Percentiles rank a stretch among this genome's conserved stretches.
These are phyloP conservation scores for Pichia kluyveri DNA, from an alignment of 805 yeast species.

Conservation along the genomic window DNA sequence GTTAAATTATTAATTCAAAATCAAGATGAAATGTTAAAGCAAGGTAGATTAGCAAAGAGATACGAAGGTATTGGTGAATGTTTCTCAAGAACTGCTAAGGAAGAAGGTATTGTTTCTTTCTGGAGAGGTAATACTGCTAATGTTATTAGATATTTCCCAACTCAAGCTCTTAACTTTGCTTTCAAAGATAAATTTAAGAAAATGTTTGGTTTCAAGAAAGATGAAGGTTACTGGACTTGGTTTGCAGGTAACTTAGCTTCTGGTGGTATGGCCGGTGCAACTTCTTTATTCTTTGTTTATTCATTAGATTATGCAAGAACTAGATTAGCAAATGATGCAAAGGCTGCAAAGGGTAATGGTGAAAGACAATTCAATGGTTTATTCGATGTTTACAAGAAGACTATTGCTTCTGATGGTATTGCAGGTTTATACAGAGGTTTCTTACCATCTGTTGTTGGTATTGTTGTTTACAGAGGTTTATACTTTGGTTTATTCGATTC, in stretches of 20 bases:
- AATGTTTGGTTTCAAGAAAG: slow-evolving; percentile 95
- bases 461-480: slow-evolving; percentile 97
- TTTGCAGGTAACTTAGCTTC: slow-evolving; percentile 97
- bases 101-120: slow-evolving; percentile 88
- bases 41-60: slow-evolving; percentile 82
- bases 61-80: slow-evolving; percentile 90
- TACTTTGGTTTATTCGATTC: slow-evolving; percentile 98
- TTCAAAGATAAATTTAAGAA: slow-evolving; percentile 96
- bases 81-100: slow-evolving; percentile 89
- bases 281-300: slow-evolving; percentile 87
- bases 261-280: slow-evolving; percentile 98
- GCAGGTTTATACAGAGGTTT: slow-evolving; percentile 99
- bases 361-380: slow-evolving; percentile 96
- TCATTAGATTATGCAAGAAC: slow-evolving; percentile 98
- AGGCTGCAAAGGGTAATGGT: slow-evolving; percentile 66
- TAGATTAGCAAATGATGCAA: slow-evolving; percentile 97
- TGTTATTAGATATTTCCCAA: slow-evolving; percentile 98
- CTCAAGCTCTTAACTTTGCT: slow-evolving; percentile 97
- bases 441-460: slow-evolving; percentile 97
- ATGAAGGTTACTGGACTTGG: slow-evolving; percentile 87
- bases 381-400: slow-evolving; percentile 92
- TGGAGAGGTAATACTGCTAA: slow-evolving; percentile 99
- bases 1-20: slow-evolving; percentile 93
- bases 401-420: slow-evolving; percentile 90
- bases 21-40: slow-evolving; percentile 97